Evolutionary conservation across 2,329 filamentous ascomycete species (phyloP), one percentile per base, ranked within the genome.

Genomic region (Calonectria honghensis): DNA sequence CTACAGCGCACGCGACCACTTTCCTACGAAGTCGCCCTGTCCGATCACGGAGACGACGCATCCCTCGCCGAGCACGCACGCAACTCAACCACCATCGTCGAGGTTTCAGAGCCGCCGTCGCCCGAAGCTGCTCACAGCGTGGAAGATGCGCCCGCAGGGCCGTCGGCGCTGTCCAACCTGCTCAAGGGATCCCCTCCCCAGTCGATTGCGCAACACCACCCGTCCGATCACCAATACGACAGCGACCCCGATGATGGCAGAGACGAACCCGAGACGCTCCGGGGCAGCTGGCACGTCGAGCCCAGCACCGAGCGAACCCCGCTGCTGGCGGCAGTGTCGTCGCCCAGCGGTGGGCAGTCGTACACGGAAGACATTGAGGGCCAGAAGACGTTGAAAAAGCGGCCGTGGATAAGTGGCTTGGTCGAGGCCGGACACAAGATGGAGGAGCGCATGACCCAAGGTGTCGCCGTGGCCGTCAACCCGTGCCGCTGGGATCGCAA

Each of bases 401-500:
- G 73, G 11, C 75, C 73, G 29, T 88, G 86, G 87, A 73, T 86
- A 5, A 79, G 77, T 32, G 81, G 81, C 31, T 75, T 85, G 11
- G 78, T 81, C 7, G 79, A 83, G 52, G 79, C 82, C 16, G 76
- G 82, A 4, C 83, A 84, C 39, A 82, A 81, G 48, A 77, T 85
- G 65, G 82, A 85, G 75, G 78, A 80, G 31, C 80, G 79, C 37
- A 76, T 86, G 35, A 75, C 78, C 7, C 79, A 84, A 41, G 76
- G 81, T 9, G 80, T 84, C 18, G 81, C 80, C 20, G 78, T 86
- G 59, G 79, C 90, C 7, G 82, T 88, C 4, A 91, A 92, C 79
- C 94, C 94, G 0, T 94, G 93, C 77, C 88, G 88, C 29, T 98
- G 96, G 94, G 89, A 96, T 82, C 88, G 87, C 72, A 90, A 89